Percentiles rank a stretch among this genome's conserved stretches.
Evolutionary conservation across 2,329 filamentous ascomycete species (phyloP).

Genomic region (Erysiphe pulchra): DNA sequence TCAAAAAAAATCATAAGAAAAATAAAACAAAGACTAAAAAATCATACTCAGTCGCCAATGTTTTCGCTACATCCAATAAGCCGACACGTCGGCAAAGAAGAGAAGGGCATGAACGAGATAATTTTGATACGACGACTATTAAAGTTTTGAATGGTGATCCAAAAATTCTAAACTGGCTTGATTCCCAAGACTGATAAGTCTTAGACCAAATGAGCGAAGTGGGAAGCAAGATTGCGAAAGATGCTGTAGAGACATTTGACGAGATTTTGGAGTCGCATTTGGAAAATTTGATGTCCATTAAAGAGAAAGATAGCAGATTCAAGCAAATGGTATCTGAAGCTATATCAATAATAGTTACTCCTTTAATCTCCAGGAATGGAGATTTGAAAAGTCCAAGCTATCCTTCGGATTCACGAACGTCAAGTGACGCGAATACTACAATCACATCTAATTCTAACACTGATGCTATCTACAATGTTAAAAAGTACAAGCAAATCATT

Average conservation of each 20-base stretch:
- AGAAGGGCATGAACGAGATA: slow-evolving; percentile 4
- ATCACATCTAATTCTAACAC: not conserved
- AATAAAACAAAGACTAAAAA: too few species aligned
- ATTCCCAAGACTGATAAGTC: slow-evolving; percentile 1
- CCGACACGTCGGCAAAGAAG: slow-evolving; percentile 2
- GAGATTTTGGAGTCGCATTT: slow-evolving; percentile 3
- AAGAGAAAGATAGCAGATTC: slow-evolving; percentile 3
- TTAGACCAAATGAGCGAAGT: slow-evolving; percentile 3
- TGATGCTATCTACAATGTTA: not conserved
- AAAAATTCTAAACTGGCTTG: not conserved
- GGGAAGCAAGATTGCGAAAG: not conserved
- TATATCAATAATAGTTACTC: slow-evolving; percentile 2
- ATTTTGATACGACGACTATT: slow-evolving; percentile 2
- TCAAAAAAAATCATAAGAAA: too few species aligned
- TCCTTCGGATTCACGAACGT: slow-evolving; percentile 1
- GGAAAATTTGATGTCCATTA: slow-evolving; percentile 1
- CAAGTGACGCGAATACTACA: not conserved
- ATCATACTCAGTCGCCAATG: slow-evolving; percentile 1
- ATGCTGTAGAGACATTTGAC: slow-evolving; percentile 5
- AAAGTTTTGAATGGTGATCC: slow-evolving; percentile 3
- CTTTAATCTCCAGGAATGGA: slow-evolving; percentile 5
- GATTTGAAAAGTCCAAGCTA: not conserved
- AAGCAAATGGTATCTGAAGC: slow-evolving; percentile 2
- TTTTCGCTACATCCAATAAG: slow-evolving; percentile 5
- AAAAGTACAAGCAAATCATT: not conserved